Evolutionary conservation across 2,329 filamentous ascomycete genomes (phyloP), one percentile per base, ranked within the genome.

Genomic region (Botrytis squamosa): DNA sequence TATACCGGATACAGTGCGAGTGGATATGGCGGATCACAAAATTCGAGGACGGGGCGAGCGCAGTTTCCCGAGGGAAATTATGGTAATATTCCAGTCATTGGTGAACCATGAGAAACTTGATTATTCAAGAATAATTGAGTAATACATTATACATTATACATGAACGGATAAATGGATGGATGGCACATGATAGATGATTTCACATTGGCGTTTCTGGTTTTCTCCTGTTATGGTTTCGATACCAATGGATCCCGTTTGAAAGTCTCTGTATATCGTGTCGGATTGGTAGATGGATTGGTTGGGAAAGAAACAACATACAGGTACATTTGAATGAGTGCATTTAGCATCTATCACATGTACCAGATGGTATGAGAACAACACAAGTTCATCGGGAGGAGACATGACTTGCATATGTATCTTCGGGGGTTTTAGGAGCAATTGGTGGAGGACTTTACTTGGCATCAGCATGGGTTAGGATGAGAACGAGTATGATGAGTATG

Each of bases 11-110:
- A 85, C 75, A 84, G 85, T 65, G 84, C 86, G 70, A 81, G 83
- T 33, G 62, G 44, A 4, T 72, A 68, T 52, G 55, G 65, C 3
- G 72, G 65, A 60, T 29, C 71, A 71, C 36, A 74, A 55, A 73
- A 64, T 52, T 49, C 72, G 29, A 42, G 63, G 9, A 73, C 70
- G 14, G 78, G 78, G 3, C 70, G 78, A 62, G 74, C 78, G 33
- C 85, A 86, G 71, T 91, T 91, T 79, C 89, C 89, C 3, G 81
- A 82, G 33, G 89, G 80, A 52, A 86, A 89, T 79, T 91, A 91
- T 79, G 87, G 89, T 75, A 77, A 79, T 75, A 72, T 70, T 25
- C 64, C 64, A 3, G 65, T 73, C 25, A 73, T 73, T 70, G 71
- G 71, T 22, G 65, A 73, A 65, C 57, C 62, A 14, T 62, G 44